Evolutionary conservation across 1,284 basidiomycete genomes (phyloP).

Genomic region (Irpex lacteus): DNA sequence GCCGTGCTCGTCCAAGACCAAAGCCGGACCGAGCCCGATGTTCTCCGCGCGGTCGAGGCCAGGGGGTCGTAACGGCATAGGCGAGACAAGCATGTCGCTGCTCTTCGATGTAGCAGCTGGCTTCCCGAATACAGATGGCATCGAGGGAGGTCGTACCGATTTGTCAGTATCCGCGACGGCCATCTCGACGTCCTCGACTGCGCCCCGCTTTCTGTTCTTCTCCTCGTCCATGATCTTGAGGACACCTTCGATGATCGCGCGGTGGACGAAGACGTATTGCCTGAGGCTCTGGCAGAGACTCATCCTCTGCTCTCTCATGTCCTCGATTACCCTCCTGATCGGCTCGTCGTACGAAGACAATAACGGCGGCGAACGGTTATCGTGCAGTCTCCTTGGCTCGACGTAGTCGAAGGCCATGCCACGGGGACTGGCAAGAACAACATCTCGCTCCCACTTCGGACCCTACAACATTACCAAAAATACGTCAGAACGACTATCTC

Average conservation of each 20-base stretch:
- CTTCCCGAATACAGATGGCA: background rate
- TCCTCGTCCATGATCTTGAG: constrained; percentile 79
- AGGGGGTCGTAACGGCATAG: background rate
- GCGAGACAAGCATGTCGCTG: background rate
- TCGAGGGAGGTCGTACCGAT: background rate
- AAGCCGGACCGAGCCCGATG: constrained; percentile 13
- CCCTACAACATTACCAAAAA: background rate
- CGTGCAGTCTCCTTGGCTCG: constrained; percentile 42
- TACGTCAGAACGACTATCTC: background rate
- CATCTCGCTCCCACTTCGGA: background rate
- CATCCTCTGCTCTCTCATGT: constrained; percentile 92
- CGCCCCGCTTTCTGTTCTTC: constrained; percentile 35
- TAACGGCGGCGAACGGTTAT: constrained; percentile 49
- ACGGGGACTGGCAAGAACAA: constrained; percentile 4
- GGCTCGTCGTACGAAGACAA: constrained; percentile 70
- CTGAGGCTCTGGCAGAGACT: constrained; percentile 85
- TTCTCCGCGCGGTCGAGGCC: constrained; percentile 4
- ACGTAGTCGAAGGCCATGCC: constrained; percentile 26
- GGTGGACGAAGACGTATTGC: constrained; percentile 89
- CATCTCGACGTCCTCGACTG: background rate
- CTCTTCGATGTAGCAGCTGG: background rate
- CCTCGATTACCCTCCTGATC: constrained; percentile 74
- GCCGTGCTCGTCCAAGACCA: constrained; percentile 3
- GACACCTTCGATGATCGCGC: constrained; percentile 79
- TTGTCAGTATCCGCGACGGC: background rate